Evolutionary conservation across 2,329 filamentous ascomycete species (phyloP).

Genomic region (Aspergillus flavus): DNA sequence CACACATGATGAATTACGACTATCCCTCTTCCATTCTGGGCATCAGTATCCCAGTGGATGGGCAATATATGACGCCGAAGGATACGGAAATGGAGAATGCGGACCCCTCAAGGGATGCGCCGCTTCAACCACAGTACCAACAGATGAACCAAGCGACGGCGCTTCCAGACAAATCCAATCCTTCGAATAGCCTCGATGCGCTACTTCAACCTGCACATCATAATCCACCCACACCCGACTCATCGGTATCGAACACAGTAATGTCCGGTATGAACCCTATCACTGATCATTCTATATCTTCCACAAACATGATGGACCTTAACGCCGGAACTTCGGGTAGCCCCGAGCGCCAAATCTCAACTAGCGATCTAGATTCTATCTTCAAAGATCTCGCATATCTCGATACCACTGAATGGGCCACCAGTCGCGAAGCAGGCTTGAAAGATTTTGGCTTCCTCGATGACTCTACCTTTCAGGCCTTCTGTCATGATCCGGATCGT

Average conservation of each 20-base stretch:
- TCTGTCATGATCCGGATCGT: constrained; percentile 49
- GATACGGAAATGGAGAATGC: constrained; percentile 33
- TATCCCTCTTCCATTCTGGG: constrained; percentile 34
- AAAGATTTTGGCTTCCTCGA: constrained; percentile 50
- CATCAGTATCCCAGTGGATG: constrained; percentile 36
- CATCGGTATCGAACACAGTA: constrained; percentile 30
- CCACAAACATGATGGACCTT: constrained; percentile 12
- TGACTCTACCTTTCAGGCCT: constrained; percentile 47
- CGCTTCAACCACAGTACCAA: constrained; percentile 19
- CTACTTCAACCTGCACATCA: constrained; percentile 23
- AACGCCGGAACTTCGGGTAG: constrained; percentile 8
- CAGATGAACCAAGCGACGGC: constrained; percentile 13
- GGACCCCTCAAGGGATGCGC: constrained; percentile 28
- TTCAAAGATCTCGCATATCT: constrained; percentile 50
- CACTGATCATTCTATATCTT: constrained; percentile 19
- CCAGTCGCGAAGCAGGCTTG: constrained; percentile 43
- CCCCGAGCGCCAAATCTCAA: constrained; percentile 12
- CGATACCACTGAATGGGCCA: constrained; percentile 49
- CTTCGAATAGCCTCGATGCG: constrained; percentile 23
- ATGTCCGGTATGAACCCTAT: constrained; percentile 15
- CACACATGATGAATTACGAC: constrained; percentile 21
- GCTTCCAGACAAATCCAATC: constrained; percentile 26
- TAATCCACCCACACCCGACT: constrained; percentile 38
- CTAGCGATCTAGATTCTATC: constrained; percentile 44
- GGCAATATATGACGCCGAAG: constrained; percentile 35